Evolutionary conservation across 2,329 filamentous ascomycete species (phyloP).

Genomic region (Arthroderma sp.): DNA sequence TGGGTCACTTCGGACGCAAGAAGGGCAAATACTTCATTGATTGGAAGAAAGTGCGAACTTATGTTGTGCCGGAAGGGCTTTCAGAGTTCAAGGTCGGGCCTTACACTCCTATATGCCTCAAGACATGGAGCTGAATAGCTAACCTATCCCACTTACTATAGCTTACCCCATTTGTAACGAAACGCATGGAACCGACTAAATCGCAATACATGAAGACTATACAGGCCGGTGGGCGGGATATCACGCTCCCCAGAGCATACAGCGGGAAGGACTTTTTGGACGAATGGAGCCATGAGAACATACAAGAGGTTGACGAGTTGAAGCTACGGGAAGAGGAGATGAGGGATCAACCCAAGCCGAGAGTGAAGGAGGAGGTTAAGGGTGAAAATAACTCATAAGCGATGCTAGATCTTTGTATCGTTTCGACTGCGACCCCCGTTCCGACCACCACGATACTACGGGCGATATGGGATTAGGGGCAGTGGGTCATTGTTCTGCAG

Average conservation of each 20-base stretch:
- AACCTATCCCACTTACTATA: slow-evolving; percentile 9
- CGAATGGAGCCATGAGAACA: slow-evolving; percentile 25
- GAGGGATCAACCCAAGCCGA: not conserved
- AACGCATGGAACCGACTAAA: slow-evolving; percentile 26
- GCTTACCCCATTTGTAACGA: slow-evolving; percentile 35
- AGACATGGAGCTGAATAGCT: not conserved
- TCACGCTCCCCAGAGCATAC: slow-evolving; percentile 14
- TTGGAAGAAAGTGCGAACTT: slow-evolving; percentile 79
- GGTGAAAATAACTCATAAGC: too few relatives aligned
- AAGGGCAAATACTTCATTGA: slow-evolving; percentile 57
- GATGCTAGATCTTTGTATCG: too few relatives aligned
- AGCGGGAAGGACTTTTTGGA: slow-evolving; percentile 26
- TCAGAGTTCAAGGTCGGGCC: slow-evolving; percentile 54
- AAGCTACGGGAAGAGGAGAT: slow-evolving; percentile 5
- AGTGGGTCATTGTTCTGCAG: too few relatives aligned
- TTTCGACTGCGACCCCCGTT: too few relatives aligned
- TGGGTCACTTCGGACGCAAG: slow-evolving; percentile 60
- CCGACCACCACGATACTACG: too few relatives aligned
- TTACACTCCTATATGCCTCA: not conserved
- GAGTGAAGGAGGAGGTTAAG: not conserved
- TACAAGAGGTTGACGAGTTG: slow-evolving; percentile 17
- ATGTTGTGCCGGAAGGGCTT: slow-evolving; percentile 60
- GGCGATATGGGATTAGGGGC: too few relatives aligned
- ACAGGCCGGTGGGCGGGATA: slow-evolving; percentile 4
- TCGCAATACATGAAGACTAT: slow-evolving; percentile 21